phyloP scores from a whole-genome alignment of 1,284 basidiomycete genomes.

The Lentinula novae-zelandiae region DNA sequence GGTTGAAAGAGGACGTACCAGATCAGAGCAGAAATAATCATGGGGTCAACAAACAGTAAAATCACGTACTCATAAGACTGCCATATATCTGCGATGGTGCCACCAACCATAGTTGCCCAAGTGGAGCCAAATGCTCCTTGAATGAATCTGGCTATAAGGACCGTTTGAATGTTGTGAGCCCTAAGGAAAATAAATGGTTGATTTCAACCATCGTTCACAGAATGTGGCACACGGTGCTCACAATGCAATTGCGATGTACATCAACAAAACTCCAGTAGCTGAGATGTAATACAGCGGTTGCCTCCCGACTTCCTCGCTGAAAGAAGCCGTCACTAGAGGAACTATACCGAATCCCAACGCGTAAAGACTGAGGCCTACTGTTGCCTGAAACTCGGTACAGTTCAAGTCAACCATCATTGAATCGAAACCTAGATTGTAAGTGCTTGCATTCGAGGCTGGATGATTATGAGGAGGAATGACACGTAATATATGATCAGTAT shows the following conservation, averaged over 20 bases:
- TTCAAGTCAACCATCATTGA: slow-evolving; percentile 67
- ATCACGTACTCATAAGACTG: slow-evolving; percentile 48
- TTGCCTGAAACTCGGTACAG: slow-evolving; percentile 55
- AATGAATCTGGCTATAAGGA: slow-evolving; percentile 65
- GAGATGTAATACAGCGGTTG: slow-evolving; percentile 65
- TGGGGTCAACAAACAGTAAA: background rate
- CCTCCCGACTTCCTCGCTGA: slow-evolving; percentile 78
- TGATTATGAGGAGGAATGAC: background rate
- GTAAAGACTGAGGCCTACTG: slow-evolving; percentile 58
- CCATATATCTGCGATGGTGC: slow-evolving; percentile 75
- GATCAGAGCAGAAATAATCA: background rate
- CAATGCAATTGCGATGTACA: slow-evolving; percentile 61
- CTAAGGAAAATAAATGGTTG: slow-evolving; percentile 26
- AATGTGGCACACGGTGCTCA: slow-evolving; percentile 33
- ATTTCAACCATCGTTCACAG: background rate
- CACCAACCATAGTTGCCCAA: slow-evolving; percentile 72
- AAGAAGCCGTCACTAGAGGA: slow-evolving; percentile 69
- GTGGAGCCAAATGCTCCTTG: slow-evolving; percentile 67
- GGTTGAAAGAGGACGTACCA: background rate
- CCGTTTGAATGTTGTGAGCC: slow-evolving; percentile 64
- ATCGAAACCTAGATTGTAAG: slow-evolving; percentile 55
- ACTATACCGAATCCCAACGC: slow-evolving; percentile 67
- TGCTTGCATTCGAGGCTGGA: slow-evolving; percentile 47
- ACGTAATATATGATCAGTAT: background rate
- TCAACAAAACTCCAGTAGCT: slow-evolving; percentile 51